These are phyloP conservation scores for Colletotrichum gloeosporioides DNA, from an alignment of 2,329 filamentous ascomycete genomes.

Conservation along the genomic window DNA sequence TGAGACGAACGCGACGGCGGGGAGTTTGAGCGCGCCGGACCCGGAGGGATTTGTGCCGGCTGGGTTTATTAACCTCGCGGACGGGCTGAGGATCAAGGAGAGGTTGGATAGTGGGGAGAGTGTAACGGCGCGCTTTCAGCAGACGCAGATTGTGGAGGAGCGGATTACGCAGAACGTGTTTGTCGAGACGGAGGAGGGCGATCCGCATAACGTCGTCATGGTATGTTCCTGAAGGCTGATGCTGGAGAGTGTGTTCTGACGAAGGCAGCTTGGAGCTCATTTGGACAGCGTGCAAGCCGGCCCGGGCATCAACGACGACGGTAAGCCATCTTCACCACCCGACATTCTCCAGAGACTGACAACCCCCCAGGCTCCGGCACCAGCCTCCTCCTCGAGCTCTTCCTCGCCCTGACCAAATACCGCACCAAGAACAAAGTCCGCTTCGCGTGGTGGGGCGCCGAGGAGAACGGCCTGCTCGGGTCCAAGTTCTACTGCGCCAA, in stretches of 20 bases:
- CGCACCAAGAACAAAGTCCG: constrained; percentile 41
- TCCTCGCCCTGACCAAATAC: constrained; percentile 41
- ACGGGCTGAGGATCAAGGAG: constrained; percentile 44
- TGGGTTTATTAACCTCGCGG: constrained; percentile 37
- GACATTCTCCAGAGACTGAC: neutral
- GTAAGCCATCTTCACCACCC: neutral
- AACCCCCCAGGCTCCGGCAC: constrained; percentile 38
- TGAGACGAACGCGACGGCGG: constrained; percentile 34
- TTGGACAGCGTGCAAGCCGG: constrained; percentile 49
- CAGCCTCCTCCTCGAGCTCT: constrained; percentile 45
- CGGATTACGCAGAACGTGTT: constrained; percentile 50
- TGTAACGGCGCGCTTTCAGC: constrained; percentile 38
- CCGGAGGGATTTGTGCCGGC: constrained; percentile 33
- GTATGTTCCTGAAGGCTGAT: neutral
- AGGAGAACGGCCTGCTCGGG: constrained; percentile 46
- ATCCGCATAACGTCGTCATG: constrained; percentile 46
- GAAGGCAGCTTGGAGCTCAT: constrained; percentile 42
- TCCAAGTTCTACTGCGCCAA: constrained; percentile 41
- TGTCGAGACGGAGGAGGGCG: constrained; percentile 49
- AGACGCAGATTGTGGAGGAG: constrained; percentile 40
- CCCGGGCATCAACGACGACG: constrained; percentile 53
- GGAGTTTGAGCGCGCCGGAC: constrained; percentile 30
- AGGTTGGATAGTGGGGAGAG: constrained; percentile 43
- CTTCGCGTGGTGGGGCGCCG: constrained; percentile 52
- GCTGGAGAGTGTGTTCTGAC: neutral